A percentile compares a stretch with the other conserved stretches of the same genome.
Conservation (phyloP, 2,329 filamentous ascomycete species). For the Phialocephala sp. region DNA sequence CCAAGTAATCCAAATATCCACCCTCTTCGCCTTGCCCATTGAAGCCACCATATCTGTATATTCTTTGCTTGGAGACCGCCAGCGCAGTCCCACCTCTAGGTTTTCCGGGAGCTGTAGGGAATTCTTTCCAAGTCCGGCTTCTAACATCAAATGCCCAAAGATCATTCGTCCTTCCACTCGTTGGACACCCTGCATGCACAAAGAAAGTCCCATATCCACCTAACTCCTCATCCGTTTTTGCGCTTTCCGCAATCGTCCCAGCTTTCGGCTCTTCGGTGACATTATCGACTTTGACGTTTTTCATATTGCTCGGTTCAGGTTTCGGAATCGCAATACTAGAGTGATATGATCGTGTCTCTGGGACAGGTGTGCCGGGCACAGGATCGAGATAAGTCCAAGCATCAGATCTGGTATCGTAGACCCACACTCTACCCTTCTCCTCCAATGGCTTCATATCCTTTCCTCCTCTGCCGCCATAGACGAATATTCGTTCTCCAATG, state of each 20-base stretch:
- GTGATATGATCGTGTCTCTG: slow-evolving; percentile 75
- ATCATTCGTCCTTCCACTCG: slow-evolving; percentile 66
- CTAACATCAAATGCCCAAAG: slow-evolving; percentile 79
- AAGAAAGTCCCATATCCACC: slow-evolving; percentile 74
- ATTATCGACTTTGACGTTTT: slow-evolving; percentile 35
- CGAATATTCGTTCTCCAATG: slow-evolving; percentile 73
- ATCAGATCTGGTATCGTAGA: slow-evolving; percentile 69
- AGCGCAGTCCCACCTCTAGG: slow-evolving; percentile 72
- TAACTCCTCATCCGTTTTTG: slow-evolving; percentile 62
- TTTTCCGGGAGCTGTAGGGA: slow-evolving; percentile 70
- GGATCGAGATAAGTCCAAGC: slow-evolving; percentile 72
- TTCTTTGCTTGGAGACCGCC: slow-evolving; percentile 63
- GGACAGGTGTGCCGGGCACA: slow-evolving; percentile 53
- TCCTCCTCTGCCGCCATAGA: slow-evolving; percentile 81
- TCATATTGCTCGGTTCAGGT: slow-evolving; percentile 46
- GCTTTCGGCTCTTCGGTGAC: slow-evolving; percentile 58
- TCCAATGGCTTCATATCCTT: slow-evolving; percentile 72
- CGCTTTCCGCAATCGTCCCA: slow-evolving; percentile 60
- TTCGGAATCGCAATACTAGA: slow-evolving; percentile 61
- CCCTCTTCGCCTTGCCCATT: slow-evolving; percentile 74
- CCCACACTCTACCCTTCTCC: slow-evolving; percentile 77
- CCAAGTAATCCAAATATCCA: slow-evolving; percentile 71
- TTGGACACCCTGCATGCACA: slow-evolving; percentile 76
- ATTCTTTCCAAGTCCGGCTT: slow-evolving; percentile 68
- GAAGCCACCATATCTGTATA: slow-evolving; percentile 84